These are phyloP conservation scores for Yamadazyma oceani DNA, from an alignment of 1,139 yeast genomes.

Conservation along the genomic window DNA sequence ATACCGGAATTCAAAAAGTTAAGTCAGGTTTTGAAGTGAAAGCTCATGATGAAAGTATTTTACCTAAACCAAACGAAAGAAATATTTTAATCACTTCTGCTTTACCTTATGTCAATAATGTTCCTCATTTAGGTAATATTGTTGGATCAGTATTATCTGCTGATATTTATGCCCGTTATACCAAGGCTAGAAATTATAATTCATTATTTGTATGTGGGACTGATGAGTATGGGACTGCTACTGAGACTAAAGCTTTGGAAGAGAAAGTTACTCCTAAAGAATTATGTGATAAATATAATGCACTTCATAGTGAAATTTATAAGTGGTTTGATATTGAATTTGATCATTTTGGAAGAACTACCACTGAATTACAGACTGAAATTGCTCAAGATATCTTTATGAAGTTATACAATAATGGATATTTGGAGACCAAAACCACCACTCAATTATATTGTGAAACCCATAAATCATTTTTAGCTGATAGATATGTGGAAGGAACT, in stretches of 20 bases:
- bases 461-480: slow-evolving; percentile 91
- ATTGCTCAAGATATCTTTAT: slow-evolving; percentile 92
- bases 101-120: slow-evolving; percentile 95
- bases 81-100: slow-evolving; percentile 93
- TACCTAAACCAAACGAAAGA: slow-evolving; percentile 68
- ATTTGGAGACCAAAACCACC: slow-evolving; percentile 80
- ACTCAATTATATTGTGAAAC: slow-evolving; percentile 89
- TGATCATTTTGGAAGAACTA: slow-evolving; percentile 95
- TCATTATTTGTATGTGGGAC: slow-evolving; percentile 91
- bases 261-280: slow-evolving; percentile 86
- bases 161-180: slow-evolving; percentile 89
- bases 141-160: slow-evolving; percentile 94
- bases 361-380: slow-evolving; percentile 87
- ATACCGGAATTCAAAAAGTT: slow-evolving; percentile 59
- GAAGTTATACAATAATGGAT: slow-evolving; percentile 71
- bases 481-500: slow-evolving; percentile 94
- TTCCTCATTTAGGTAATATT: slow-evolving; percentile 96
- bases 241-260: slow-evolving; percentile 96
- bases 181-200: slow-evolving; percentile 86
- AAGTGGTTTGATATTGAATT: slow-evolving; percentile 97
- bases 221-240: slow-evolving; percentile 99
- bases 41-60: slow-evolving; percentile 30
- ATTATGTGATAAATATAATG: slow-evolving; percentile 87
- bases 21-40: slow-evolving; percentile 41
- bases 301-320: slow-evolving; percentile 83